Conservation (phyloP, 352 stramenopile genomes). For the Globisporangium megalacanthum region DNA sequence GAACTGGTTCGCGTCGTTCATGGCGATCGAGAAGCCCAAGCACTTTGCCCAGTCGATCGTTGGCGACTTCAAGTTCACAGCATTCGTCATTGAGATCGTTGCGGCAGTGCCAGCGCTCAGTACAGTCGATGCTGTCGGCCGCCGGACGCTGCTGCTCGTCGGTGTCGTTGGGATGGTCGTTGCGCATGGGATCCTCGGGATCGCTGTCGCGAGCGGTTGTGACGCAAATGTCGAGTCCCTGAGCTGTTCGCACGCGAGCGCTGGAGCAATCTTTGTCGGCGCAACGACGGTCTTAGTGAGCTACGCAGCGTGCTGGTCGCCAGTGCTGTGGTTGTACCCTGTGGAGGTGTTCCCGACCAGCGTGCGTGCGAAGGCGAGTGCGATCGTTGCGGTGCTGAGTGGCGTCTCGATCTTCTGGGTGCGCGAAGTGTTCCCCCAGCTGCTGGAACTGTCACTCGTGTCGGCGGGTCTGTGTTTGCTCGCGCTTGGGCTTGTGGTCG, state of each 20-base stretch:
- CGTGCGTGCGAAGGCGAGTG: conserved; percentile 42
- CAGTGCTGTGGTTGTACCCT: conserved; percentile 48
- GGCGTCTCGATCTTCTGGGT: conserved; percentile 10
- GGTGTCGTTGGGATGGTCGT: conserved; percentile 36
- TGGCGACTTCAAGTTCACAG: conserved; percentile 21
- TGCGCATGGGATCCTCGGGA: conserved; percentile 26
- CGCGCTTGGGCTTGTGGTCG: conserved; percentile 37
- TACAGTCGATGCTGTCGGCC: conserved; percentile 29
- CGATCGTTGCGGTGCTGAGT: conserved; percentile 32
- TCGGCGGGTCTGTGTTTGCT: conserved; percentile 8
- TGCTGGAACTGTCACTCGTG: conserved; percentile 4
- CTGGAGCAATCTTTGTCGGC: conserved; percentile 25
- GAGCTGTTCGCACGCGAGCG: no score
- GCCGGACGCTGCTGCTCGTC: conserved; percentile 31
- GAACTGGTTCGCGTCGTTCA: conserved; percentile 5
- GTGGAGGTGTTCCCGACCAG: conserved; percentile 47
- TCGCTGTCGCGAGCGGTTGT: conserved; percentile 33
- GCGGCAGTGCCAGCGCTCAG: conserved; percentile 33
- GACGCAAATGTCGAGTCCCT: conserved; percentile 18
- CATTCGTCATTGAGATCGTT: conserved; percentile 28
- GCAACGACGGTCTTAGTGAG: conserved; percentile 35
- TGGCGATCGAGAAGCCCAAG: conserved; percentile 31
- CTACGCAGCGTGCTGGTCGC: conserved; percentile 38
- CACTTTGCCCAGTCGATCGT: conserved; percentile 22
- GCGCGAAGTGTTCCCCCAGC: conserved; percentile 9